A percentile compares a stretch with the other conserved stretches of the same genome.
Conservation (phyloP, 805 yeast species). For the Nematodospora valgi region DNA sequence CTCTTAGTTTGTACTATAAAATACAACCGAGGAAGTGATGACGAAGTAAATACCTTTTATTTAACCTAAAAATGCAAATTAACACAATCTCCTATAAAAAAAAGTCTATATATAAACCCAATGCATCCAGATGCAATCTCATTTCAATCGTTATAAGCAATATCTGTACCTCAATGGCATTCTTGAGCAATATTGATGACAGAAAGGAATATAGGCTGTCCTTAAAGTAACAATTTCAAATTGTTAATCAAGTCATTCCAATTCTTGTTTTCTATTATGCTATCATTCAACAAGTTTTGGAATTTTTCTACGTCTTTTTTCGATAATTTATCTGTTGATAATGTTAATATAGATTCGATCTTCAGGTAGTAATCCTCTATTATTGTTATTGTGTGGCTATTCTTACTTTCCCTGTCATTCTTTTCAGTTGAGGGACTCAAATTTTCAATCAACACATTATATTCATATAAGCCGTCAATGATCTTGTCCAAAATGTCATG, state of each 20-base stretch:
- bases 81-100: no score
- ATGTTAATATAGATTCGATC: constrained; percentile 6
- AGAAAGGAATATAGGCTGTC: not conserved
- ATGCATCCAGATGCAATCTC: no score
- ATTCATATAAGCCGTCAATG: constrained; percentile 7
- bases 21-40: no score
- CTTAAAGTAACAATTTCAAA: constrained; percentile 2
- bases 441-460: constrained; percentile 9
- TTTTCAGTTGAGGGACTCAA: constrained; percentile 1
- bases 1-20: no score
- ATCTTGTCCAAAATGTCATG: constrained; percentile 9
- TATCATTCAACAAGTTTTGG: constrained; percentile 3
- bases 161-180: no score
- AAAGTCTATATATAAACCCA: no score
- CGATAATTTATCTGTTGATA: constrained; percentile 5
- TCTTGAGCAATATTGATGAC: no score
- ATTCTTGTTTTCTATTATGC: constrained; percentile 6
- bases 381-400: not conserved
- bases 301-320: constrained; percentile 6
- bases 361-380: not conserved
- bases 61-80: no score
- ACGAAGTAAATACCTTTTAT: no score
- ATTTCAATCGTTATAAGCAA: no score
- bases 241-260: constrained; percentile 5
- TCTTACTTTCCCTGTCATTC: not conserved